Base-by-base conservation (phyloP, 768 basidiomycete genomes). In the Boletellus sp. region DNA sequence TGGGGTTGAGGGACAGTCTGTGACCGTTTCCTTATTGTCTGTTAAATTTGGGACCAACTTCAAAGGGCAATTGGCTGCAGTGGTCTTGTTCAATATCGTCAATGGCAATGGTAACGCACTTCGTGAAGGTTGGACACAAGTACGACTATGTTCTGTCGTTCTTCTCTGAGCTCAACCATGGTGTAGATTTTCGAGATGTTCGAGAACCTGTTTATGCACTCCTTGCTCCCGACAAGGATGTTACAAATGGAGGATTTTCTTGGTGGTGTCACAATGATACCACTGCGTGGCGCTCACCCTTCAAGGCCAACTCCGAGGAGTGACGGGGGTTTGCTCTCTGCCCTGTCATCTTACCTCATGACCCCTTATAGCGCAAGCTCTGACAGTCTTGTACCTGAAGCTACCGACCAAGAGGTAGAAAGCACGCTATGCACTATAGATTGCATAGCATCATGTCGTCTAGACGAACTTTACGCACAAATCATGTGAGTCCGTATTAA, bases 231-330 rank as follows among this genome's bases (percentile, higher is more conserved):
- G 0, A 82, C 77, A 10, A 78, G 87, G 43, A 90, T 99, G 87
- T 72, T 96, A 11, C 92, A 95, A 66, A 94, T 96, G 90, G 95
- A 96, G 65, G 96, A 98, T 63, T 98, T 99, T 73, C 78, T 97
- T 9, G 93, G 93, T n/a, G 94, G 94, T 15, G 82, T 85, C 28
- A 88, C 91, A 7, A 86, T 85, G 74, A 98, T 98, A 58, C 95
- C 96, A 22, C 76, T 98, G 38, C 83, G 87, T 52, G 83, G 90
- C 20, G 80, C 79, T 55, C 78, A 83, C 55, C 81, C 87, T 2
- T 75, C 80, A 24, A 79, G 81, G 42, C 70, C 80, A 38, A 74
- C 83, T 40, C 70, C 81, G 24, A 74, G 87, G 67, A 80, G 74
- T 42, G 95, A 98, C 50, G 90, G 88, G n/a, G 96, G 96, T 17